Base-by-base conservation (phyloP, 176 grass and related monocot genomes). In the Tillandsia leiboldiana region DNA sequence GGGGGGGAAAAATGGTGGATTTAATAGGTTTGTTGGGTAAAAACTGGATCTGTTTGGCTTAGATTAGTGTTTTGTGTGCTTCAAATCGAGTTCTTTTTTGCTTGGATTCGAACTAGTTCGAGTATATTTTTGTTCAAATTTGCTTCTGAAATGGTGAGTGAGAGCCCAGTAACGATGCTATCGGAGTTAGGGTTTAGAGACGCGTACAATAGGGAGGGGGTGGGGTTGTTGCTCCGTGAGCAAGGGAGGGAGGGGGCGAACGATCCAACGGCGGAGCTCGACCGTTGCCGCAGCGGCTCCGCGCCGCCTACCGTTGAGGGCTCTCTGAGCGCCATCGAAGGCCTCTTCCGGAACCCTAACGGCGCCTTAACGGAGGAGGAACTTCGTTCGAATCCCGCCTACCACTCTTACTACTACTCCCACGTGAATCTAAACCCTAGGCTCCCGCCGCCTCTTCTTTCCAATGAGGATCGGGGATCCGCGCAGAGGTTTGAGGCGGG, bases 401-500 rank as follows among this genome's bases (percentile, higher is more conserved):
- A 85, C 80, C 79, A 83, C 67, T 75, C 76, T 53, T 92, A 88
- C 72, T 86, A 83, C 77, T 85, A 88, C 79, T 81, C 87, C 68
- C 81, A 87, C 81, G 87, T 77, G 52, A 83, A 85, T 81, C 71
- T 86, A 66, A 91, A 96, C 84, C 91, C 87, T 49, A 80, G 87
- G 63, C 83, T 96, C 42, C 84, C 80, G 49, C 91, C 78, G 70
- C 91, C 81, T 26, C 79, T 72, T 15, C 82, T 88, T 11, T 91
- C 85, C 52, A 91, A 90, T 71, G 82, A 91, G 80, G 84, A 87
- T 42, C 78, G 87, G 91, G 82, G 84, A 3, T 90, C 76, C 12
- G 74, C 70, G 24, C 84, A 87, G 71, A 69, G 82, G 27, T 73
- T 80, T 63, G 74, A 79, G 50, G 50, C 78, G 71, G 64, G 68